These are phyloP conservation scores for Pythium periplocum DNA, from an alignment of 352 stramenopile species.

Conservation along the genomic window DNA sequence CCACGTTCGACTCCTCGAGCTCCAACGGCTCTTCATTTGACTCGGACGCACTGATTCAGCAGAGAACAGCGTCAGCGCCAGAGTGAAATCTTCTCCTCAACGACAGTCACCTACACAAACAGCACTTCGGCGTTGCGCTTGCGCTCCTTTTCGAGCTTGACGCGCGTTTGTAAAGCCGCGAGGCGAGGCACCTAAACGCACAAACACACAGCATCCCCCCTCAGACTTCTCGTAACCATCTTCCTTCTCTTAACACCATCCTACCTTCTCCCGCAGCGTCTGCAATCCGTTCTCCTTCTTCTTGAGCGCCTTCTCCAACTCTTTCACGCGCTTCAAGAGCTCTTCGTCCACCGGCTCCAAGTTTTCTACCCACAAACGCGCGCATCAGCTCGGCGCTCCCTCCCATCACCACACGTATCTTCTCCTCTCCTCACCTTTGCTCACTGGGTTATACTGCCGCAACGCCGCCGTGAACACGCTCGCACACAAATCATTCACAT, in stretches of 20 bases:
- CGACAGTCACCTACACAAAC: constrained; percentile 24
- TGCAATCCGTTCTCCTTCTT: constrained; percentile 50
- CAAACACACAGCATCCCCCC: neutral
- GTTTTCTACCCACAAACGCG: constrained; percentile 31
- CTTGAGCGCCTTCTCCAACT: constrained; percentile 44
- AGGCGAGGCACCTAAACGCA: constrained; percentile 37
- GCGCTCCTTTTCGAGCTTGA: constrained; percentile 42
- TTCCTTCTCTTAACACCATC: neutral
- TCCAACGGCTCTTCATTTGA: constrained; percentile 26
- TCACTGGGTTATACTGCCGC: constrained; percentile 65
- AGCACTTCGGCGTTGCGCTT: constrained; percentile 53
- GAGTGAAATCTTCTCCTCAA: neutral
- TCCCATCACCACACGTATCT: neutral
- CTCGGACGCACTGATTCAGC: neutral
- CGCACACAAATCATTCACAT: constrained; percentile 70
- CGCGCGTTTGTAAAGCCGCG: constrained; percentile 42
- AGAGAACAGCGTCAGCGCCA: neutral
- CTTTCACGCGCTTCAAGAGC: constrained; percentile 30
- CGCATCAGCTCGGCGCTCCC: neutral
- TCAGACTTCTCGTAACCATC: too few relatives aligned
- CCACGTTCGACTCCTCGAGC: constrained; percentile 33
- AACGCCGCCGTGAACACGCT: constrained; percentile 62
- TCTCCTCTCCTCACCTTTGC: constrained; percentile 30
- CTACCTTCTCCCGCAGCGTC: constrained; percentile 51
- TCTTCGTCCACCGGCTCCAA: constrained; percentile 51